Base-by-base conservation (phyloP, 371 early-diverging fungal genomes). In the Blakeslea trispora region DNA sequence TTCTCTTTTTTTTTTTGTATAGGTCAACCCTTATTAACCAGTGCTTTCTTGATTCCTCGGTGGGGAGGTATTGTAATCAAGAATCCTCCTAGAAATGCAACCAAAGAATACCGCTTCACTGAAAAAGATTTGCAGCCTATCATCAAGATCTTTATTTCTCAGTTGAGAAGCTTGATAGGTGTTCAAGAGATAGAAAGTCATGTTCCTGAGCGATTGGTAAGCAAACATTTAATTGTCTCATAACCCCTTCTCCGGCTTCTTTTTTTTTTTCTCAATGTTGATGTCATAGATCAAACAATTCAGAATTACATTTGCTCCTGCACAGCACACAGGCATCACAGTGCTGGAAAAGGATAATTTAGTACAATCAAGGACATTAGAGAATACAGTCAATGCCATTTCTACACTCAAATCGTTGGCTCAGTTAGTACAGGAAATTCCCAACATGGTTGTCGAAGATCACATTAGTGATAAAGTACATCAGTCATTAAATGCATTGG, bases 391-490 rank as follows among this genome's bases (percentile, higher is more conserved):
- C 1, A 85, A 87, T 45, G 85, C 95, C 0, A 77, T 84, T 24
- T 65, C 77, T 2, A 94, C 96, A 0, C 74, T 97, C 8, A 74
- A 78, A 19, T 94, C 96, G 1, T 75, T 97, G 13, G 77, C 86
- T 1, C 87, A 77, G 45, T 69, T 96, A n/a, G 87, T 94, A 4
- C 72, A 75, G 5, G 81, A 84, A n/a, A 81, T 94, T 50, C 88
- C 88, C 39, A 93, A 91, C 62, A 95, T 96, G 94, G 94, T 93
- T 0, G 93, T 97, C 3, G 69, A 86, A 57, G 94, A 95, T 63
- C 84, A 86, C 42, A 95, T 97, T 31, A 81, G 83, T 54, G 18
- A 46, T 21, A 49, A 57, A 50, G 78, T 82, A 9, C 65, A 68
- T 39, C 45, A 63, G 18, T 69, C 88, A 28, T 61, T 80, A 11